phyloP scores from a whole-genome alignment of 495 filamentous ascomycete genomes.

The Evansstolkia leycettana region DNA sequence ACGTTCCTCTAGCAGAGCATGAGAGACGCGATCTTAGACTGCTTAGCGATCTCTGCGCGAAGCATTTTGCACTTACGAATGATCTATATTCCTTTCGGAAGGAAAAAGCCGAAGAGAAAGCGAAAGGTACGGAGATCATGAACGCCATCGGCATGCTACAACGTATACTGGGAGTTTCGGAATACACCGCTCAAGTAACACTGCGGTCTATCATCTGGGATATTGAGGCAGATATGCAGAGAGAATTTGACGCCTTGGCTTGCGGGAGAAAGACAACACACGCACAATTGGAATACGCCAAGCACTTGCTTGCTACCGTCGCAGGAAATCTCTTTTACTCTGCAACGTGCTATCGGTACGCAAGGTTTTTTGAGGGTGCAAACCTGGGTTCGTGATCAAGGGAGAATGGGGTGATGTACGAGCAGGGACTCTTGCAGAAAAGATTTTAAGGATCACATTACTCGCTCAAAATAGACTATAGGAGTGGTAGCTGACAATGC shows the following conservation, averaged over 20 bases:
- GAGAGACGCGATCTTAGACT: not conserved
- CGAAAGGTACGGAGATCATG: not conserved
- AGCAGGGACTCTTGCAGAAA: no score
- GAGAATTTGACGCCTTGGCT: slow-evolving; percentile 1
- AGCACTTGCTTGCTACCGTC: slow-evolving; percentile 2
- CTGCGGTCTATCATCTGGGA: slow-evolving; percentile 3
- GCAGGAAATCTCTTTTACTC: slow-evolving; percentile 11
- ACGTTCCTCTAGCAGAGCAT: not conserved
- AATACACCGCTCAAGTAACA: not conserved
- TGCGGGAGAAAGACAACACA: not conserved
- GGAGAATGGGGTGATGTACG: no score
- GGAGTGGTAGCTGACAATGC: no score
- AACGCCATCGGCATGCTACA: slow-evolving; percentile 7
- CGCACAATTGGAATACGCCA: slow-evolving; percentile 3
- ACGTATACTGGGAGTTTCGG: slow-evolving; percentile 1
- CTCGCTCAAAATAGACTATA: no score
- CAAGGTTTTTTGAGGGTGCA: not conserved
- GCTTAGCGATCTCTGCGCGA: slow-evolving; percentile 3
- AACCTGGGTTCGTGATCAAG: no score
- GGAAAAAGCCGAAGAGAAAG: slow-evolving; percentile 2
- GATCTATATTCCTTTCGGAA: slow-evolving; percentile 11
- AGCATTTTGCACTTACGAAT: slow-evolving; percentile 7
- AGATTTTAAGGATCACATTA: no score
- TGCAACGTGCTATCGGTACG: slow-evolving; percentile 9
- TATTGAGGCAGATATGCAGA: slow-evolving; percentile 4